A percentile compares a stretch with the other conserved stretches of the same genome.
phyloP scores from a whole-genome alignment of 257 asterid genomes.

The Solanum piurae region DNA sequence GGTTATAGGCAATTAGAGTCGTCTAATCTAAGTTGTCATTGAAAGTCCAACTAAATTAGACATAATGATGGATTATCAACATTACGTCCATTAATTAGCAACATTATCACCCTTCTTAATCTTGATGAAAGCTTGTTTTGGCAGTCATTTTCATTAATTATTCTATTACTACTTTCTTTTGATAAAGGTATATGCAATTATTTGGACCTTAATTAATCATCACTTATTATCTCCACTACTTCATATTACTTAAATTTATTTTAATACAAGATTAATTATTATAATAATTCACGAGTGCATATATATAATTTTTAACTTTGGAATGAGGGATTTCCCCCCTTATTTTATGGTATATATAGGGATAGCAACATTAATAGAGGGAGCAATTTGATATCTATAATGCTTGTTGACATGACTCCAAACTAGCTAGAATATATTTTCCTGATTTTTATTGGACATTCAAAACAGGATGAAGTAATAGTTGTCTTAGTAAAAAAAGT shows the following conservation, averaged over 20 bases:
- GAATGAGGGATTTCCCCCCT: neutral
- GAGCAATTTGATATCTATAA: neutral
- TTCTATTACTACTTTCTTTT: neutral
- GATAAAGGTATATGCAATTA: neutral
- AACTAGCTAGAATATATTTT: neutral
- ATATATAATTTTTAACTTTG: neutral
- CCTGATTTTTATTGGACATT: neutral
- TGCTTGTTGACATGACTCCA: neutral
- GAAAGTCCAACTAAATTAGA: slow-evolving; percentile 1
- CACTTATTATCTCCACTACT: neutral
- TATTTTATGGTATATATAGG: neutral
- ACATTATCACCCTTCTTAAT: slow-evolving; percentile 15
- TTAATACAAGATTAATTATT: neutral
- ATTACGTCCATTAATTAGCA: slow-evolving; percentile 8
- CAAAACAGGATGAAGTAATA: neutral
- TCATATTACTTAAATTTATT: neutral
- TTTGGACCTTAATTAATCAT: neutral
- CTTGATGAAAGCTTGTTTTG: neutral
- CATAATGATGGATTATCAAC: slow-evolving; percentile 12
- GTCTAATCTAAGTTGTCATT: neutral
- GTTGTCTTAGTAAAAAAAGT: neutral
- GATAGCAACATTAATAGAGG: neutral
- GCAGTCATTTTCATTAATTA: neutral
- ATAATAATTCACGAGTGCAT: neutral
- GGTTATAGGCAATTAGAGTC: neutral